Conservation (phyloP, 352 stramenopile genomes). For the Globisporangium okanoganense region DNA sequence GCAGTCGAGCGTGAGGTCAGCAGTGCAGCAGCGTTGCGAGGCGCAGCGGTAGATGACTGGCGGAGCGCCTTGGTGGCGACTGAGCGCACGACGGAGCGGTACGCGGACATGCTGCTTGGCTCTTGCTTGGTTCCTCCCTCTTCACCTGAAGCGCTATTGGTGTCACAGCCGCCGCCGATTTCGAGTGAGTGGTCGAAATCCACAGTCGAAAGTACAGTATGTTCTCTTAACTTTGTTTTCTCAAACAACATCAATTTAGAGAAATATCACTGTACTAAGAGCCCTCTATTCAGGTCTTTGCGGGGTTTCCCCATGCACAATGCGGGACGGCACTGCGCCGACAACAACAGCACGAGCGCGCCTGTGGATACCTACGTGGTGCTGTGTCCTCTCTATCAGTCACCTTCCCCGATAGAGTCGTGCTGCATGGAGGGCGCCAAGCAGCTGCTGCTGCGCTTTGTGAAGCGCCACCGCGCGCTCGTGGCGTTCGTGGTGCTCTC, state of each 20-base stretch:
- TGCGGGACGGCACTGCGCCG: neutral
- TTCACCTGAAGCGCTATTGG: neutral
- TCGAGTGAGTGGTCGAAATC: neutral
- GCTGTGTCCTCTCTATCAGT: neutral
- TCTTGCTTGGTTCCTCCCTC: conserved; percentile 3
- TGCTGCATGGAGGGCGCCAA: conserved; percentile 24
- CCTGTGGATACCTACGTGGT: neutral
- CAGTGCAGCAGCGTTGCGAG: neutral
- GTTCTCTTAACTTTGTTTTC: too few species aligned
- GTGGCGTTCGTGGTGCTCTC: conserved; percentile 28
- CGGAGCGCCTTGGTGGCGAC: conserved; percentile 14
- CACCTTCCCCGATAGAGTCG: neutral
- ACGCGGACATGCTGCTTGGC: conserved; percentile 19
- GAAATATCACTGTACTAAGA: neutral
- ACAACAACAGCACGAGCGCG: neutral
- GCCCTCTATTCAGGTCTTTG: neutral
- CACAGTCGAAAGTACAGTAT: neutral
- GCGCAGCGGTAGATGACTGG: conserved; percentile 3
- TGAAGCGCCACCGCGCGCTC: conserved; percentile 42
- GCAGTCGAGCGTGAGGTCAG: conserved; percentile 2
- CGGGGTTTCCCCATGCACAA: neutral
- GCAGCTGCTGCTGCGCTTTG: conserved; percentile 22
- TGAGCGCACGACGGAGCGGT: conserved; percentile 22
- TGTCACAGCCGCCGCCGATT: neutral
- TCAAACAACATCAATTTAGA: neutral